A percentile compares a stretch with the other conserved stretches of the same genome.
Evolutionary conservation across 257 asterid genomes (phyloP).

Genomic region (Mitragyna speciosa): DNA sequence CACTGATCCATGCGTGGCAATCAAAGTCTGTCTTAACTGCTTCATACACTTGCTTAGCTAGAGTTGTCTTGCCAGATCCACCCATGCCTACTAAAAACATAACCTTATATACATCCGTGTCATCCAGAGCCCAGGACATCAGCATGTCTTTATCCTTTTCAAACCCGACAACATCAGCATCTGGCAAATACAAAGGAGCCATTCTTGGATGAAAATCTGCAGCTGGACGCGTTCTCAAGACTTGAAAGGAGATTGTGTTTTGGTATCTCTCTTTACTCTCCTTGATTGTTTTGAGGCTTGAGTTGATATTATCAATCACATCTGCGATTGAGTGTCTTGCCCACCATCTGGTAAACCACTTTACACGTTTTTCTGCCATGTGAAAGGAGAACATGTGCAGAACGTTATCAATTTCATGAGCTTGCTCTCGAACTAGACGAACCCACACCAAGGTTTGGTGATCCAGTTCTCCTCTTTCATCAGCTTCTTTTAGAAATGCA

Average conservation of each 20-base stretch:
- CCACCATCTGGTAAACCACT: no score
- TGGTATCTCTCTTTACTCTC: not conserved
- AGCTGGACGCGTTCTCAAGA: not conserved
- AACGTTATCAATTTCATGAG: slow-evolving; percentile 3
- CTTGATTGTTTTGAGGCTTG: slow-evolving; percentile 2
- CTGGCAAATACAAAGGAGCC: slow-evolving; percentile 2
- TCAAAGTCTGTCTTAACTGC: slow-evolving; percentile 15
- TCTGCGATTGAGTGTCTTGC: not conserved
- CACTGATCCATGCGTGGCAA: slow-evolving; percentile 25
- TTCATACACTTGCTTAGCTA: slow-evolving; percentile 18
- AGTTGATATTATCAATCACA: not conserved
- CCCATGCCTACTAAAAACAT: slow-evolving; percentile 24
- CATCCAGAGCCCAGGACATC: slow-evolving; percentile 12
- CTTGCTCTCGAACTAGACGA: slow-evolving; percentile 5
- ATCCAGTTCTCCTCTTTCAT: not conserved
- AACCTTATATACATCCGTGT: not conserved
- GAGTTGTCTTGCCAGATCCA: slow-evolving; percentile 30
- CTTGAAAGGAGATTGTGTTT: not conserved
- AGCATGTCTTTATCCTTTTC: slow-evolving; percentile 8
- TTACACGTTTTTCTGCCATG: not conserved
- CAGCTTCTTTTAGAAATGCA: no score
- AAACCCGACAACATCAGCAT: slow-evolving; percentile 19
- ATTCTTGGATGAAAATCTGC: not conserved
- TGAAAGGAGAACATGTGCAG: not conserved
- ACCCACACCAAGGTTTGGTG: not conserved